These are phyloP conservation scores for Fusarium pilosicola DNA, from an alignment of 2,329 filamentous ascomycete species.

Conservation along the genomic window DNA sequence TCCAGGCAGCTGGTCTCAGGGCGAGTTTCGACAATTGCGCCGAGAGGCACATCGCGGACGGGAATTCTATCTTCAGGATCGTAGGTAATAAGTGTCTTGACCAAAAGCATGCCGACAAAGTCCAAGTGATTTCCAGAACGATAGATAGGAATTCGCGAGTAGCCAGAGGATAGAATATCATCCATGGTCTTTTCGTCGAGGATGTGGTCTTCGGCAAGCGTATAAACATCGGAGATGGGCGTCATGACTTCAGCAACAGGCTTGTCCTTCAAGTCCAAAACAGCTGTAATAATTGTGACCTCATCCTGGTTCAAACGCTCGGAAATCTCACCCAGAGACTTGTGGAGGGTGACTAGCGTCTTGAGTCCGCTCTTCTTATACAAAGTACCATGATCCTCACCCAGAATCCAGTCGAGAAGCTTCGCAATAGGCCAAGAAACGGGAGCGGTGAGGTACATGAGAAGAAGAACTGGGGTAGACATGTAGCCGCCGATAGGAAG, in stretches of 20 bases:
- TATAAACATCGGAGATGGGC: slow-evolving; percentile 96
- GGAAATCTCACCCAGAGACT: slow-evolving; percentile 85
- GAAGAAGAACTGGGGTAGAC: slow-evolving; percentile 82
- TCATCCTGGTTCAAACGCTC: slow-evolving; percentile 96
- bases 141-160: slow-evolving; percentile 95
- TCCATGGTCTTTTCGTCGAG: slow-evolving; percentile 96
- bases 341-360: slow-evolving; percentile 93
- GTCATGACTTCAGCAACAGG: slow-evolving; percentile 97
- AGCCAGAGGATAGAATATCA: slow-evolving; percentile 89
- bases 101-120: slow-evolving; percentile 96
- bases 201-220: slow-evolving; percentile 93
- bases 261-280: slow-evolving; percentile 96
- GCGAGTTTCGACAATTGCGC: slow-evolving; percentile 92
- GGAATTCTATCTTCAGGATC: slow-evolving; percentile 91
- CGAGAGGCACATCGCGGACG: slow-evolving; percentile 90
- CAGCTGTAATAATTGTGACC: slow-evolving; percentile 97
- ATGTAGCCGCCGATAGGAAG: slow-evolving; percentile 95
- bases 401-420: slow-evolving; percentile 90
- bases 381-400: slow-evolving; percentile 93
- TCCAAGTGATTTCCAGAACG: slow-evolving; percentile 84
- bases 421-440: slow-evolving; percentile 96
- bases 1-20: slow-evolving; percentile 97
- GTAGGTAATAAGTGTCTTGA: slow-evolving; percentile 99
- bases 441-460: slow-evolving; percentile 94
- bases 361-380: slow-evolving; percentile 99